Conservation (phyloP, 73 alveolate genomes). For the Paramecium biaurelia region DNA sequence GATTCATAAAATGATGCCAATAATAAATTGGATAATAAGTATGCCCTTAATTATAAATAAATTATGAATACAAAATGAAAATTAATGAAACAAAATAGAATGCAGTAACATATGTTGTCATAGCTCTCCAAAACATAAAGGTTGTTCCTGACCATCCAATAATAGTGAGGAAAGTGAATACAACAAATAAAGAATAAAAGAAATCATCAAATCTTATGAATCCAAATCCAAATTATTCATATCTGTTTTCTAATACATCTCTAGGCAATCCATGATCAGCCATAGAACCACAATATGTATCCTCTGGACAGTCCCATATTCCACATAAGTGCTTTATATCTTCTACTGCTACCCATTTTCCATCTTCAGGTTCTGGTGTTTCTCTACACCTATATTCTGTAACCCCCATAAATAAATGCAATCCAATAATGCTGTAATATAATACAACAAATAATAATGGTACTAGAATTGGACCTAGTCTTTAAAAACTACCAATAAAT, state of each 20-base stretch:
- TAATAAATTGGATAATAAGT: conserved; percentile 32
- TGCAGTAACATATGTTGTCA: conserved; percentile 54
- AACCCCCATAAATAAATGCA: conserved; percentile 59
- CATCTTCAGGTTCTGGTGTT: conserved; percentile 54
- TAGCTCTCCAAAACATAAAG: conserved; percentile 57
- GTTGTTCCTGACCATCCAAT: conserved; percentile 56
- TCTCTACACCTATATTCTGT: conserved; percentile 61
- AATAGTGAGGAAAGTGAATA: not conserved
- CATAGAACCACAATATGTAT: conserved; percentile 47
- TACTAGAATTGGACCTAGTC: conserved; percentile 44
- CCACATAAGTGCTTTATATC: conserved; percentile 49
- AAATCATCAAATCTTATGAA: conserved; percentile 61
- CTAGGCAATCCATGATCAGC: conserved; percentile 50
- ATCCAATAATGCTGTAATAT: conserved; percentile 58
- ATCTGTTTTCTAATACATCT: not conserved
- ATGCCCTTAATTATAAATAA: not conserved
- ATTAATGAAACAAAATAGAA: conserved; percentile 56
- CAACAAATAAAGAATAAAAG: conserved; percentile 38
- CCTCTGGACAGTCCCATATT: conserved; percentile 60
- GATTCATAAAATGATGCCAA: conserved; percentile 64
- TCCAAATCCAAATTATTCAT: not conserved
- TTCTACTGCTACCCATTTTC: conserved; percentile 27
- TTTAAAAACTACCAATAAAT: conserved; percentile 24
- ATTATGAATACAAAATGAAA: not conserved
- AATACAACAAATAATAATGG: conserved; percentile 49